phyloP scores from a whole-genome alignment of 768 basidiomycete species.

The Hypsizygus marmoreus region DNA sequence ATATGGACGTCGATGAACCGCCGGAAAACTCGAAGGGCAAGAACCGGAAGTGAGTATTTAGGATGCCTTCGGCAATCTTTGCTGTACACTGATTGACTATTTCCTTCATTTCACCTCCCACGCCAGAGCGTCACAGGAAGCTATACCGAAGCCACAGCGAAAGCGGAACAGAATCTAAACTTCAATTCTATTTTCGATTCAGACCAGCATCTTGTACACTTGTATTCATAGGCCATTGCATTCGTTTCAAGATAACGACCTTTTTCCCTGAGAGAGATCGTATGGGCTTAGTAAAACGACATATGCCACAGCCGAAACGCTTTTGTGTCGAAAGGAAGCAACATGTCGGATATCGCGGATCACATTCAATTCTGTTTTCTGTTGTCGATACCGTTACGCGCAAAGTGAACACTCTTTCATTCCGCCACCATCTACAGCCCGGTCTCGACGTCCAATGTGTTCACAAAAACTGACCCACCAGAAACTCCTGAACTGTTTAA shows the following conservation, averaged over 20 bases:
- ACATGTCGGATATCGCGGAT: no score
- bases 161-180: slow-evolving; percentile 60
- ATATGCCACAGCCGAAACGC: no score
- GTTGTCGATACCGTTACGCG: not conserved
- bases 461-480: not conserved
- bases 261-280: no score
- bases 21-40: slow-evolving; percentile 49
- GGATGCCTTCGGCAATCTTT: slow-evolving; percentile 1
- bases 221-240: slow-evolving; percentile 7
- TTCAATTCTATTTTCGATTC: not conserved
- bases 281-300: no score
- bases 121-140: slow-evolving; percentile 43
- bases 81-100: slow-evolving; percentile 1
- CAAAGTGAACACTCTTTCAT: not conserved
- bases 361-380: no score
- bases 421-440: slow-evolving; percentile 1
- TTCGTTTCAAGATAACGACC: no score
- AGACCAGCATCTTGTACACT: not conserved
- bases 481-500: not conserved
- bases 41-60: slow-evolving; percentile 57
- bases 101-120: not conserved
- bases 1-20: slow-evolving; percentile 72
- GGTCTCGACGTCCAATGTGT: not conserved
- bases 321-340: no score
- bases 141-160: slow-evolving; percentile 46